Evolutionary conservation across 1,139 yeast genomes (phyloP).

Genomic region (Pichia sp.): DNA sequence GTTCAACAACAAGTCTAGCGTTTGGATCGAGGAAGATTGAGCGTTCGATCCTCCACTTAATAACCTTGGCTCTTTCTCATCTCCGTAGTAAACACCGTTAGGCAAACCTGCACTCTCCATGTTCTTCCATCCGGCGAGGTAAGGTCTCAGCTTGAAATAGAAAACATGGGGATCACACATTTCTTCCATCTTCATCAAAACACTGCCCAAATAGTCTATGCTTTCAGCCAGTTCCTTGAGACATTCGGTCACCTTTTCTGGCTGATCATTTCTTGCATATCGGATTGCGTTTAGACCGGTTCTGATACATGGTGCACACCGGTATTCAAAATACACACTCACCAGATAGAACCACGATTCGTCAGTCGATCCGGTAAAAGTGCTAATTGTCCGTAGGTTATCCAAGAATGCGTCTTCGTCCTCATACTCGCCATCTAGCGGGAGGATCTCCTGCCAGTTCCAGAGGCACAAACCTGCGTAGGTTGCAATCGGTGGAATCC

Average conservation of each 20-base stretch:
- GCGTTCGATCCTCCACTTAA: conserved; percentile 94
- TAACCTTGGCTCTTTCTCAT: conserved; percentile 51
- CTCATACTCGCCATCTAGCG: conserved; percentile 31
- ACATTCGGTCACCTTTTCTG: conserved; percentile 39
- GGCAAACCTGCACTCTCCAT: conserved; percentile 82
- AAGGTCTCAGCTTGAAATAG: conserved; percentile 82
- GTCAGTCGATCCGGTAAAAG: conserved; percentile 87
- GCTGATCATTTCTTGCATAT: conserved; percentile 45
- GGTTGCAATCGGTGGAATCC: conserved; percentile 82
- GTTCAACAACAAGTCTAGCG: conserved; percentile 70
- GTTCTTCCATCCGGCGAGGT: conserved; percentile 89
- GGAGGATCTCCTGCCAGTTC: conserved; percentile 71
- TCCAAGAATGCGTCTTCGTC: conserved; percentile 47
- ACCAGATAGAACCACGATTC: conserved; percentile 93
- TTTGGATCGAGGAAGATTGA: conserved; percentile 84
- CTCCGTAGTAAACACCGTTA: conserved; percentile 73
- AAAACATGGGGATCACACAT: conserved; percentile 94
- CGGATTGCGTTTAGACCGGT: conserved; percentile 60
- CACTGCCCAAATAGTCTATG: conserved; percentile 70
- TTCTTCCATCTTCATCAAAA: conserved; percentile 81
- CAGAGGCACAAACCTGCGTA: conserved; percentile 85
- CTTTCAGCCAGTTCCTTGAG: conserved; percentile 68
- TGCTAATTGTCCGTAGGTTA: conserved; percentile 71
- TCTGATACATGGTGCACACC: conserved; percentile 64
- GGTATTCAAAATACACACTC: conserved; percentile 78